Evolutionary conservation across 176 grass and related monocot genomes (phyloP).

Genomic region (Bolboschoenus planiculmis): DNA sequence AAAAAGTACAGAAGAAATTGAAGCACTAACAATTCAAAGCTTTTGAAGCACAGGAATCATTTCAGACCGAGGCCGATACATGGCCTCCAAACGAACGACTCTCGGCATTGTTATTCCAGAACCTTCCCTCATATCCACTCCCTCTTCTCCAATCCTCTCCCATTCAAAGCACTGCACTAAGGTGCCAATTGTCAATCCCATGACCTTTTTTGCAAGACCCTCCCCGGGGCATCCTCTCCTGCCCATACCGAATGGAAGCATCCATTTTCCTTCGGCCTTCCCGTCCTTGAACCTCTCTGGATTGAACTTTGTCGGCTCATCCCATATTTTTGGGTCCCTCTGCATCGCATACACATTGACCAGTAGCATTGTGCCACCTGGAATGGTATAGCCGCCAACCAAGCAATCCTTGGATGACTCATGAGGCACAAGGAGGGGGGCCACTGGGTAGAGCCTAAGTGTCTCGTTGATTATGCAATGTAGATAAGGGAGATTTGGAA

Average conservation of each 20-base stretch:
- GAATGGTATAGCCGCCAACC: constrained; percentile 33
- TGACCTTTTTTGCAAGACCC: constrained; percentile 13
- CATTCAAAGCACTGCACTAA: constrained; percentile 57
- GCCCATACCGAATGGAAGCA: constrained; percentile 51
- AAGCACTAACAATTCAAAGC: constrained; percentile 5
- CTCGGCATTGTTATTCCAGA: constrained; percentile 64
- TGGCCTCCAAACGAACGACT: constrained; percentile 26
- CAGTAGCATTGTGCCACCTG: constrained; percentile 45
- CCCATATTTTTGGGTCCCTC: constrained; percentile 46
- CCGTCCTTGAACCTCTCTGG: constrained; percentile 46
- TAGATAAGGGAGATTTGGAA: constrained; percentile 38
- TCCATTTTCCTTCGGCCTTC: neutral
- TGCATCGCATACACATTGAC: constrained; percentile 56
- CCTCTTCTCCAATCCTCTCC: neutral
- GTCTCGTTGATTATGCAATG: constrained; percentile 53
- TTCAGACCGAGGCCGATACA: constrained; percentile 18
- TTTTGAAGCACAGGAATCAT: constrained; percentile 3
- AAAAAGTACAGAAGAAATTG: neutral
- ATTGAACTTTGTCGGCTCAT: constrained; percentile 43
- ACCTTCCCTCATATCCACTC: constrained; percentile 47
- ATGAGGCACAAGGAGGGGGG: constrained; percentile 44
- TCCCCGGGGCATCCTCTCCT: constrained; percentile 42
- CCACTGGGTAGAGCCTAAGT: constrained; percentile 38
- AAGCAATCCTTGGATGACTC: constrained; percentile 47
- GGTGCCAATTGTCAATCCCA: constrained; percentile 20